Percentiles rank a stretch among this genome's conserved stretches.
phyloP scores from a whole-genome alignment of 192 early-diverging fungal species.

The Obelidium mucronatum region DNA sequence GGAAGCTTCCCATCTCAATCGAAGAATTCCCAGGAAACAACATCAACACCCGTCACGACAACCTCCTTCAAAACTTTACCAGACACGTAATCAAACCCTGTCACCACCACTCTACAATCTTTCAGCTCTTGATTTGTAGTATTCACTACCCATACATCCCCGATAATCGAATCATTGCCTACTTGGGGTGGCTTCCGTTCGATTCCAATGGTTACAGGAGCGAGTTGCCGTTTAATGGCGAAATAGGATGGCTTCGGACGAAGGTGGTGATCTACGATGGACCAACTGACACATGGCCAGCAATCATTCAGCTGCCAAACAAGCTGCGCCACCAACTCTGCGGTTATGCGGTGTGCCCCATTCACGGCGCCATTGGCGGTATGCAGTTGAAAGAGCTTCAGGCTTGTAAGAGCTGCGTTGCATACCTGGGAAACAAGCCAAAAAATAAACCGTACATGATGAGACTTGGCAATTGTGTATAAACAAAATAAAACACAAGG shows the following conservation, averaged over 20 bases:
- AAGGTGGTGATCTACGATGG: slow-evolving; percentile 40
- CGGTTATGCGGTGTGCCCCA: slow-evolving; percentile 35
- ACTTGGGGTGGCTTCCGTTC: background rate
- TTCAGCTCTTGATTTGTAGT: background rate
- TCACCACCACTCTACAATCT: slow-evolving; percentile 1
- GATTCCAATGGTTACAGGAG: slow-evolving; percentile 16
- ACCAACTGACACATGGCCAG: slow-evolving; percentile 42
- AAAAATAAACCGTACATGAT: too few relatives aligned
- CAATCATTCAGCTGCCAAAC: slow-evolving; percentile 47
- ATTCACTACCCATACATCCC: slow-evolving; percentile 15
- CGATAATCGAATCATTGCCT: background rate
- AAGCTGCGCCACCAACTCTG: slow-evolving; percentile 23
- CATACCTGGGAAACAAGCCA: too few relatives aligned
- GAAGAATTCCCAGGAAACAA: slow-evolving; percentile 13
- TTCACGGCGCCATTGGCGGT: slow-evolving; percentile 48
- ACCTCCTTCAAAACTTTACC: slow-evolving; percentile 4
- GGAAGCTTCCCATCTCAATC: background rate
- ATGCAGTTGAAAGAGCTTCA: slow-evolving; percentile 42
- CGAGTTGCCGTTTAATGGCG: slow-evolving; percentile 30
- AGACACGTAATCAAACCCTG: background rate
- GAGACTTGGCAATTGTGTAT: background rate
- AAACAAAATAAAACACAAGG: background rate
- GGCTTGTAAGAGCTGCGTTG: slow-evolving; percentile 46
- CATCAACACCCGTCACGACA: background rate
- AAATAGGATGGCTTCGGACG: slow-evolving; percentile 40